phyloP scores from a whole-genome alignment of 441 rosid species.

The Bocquillonia castaneifolia region DNA sequence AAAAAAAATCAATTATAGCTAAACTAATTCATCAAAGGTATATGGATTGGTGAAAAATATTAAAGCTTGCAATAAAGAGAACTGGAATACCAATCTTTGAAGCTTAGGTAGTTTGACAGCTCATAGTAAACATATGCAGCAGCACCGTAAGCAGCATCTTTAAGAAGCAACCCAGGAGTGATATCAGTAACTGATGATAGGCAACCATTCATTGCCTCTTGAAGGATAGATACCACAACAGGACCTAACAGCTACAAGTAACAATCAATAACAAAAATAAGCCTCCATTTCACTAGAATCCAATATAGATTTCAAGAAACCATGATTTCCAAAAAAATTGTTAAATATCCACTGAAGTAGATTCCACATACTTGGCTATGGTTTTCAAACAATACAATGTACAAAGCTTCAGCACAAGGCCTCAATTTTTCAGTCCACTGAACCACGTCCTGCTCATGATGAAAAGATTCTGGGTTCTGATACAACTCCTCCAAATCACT shows the following conservation, averaged over 20 bases:
- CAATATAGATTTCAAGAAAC: background rate
- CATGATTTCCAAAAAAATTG: slow-evolving; percentile 1
- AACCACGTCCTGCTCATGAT: slow-evolving; percentile 98
- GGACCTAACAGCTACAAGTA: slow-evolving; percentile 79
- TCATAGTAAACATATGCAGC: slow-evolving; percentile 98
- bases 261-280: slow-evolving; percentile 27
- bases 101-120: slow-evolving; percentile 91
- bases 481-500: slow-evolving; percentile 92
- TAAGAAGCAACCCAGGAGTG: slow-evolving; percentile 81
- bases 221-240: slow-evolving; percentile 87
- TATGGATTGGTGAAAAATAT: slow-evolving; percentile 14
- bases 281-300: slow-evolving; percentile 14
- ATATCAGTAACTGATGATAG: slow-evolving; percentile 76
- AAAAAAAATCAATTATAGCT: background rate
- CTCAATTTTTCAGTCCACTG: slow-evolving; percentile 98
- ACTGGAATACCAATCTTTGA: slow-evolving; percentile 76
- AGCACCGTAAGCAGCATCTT: slow-evolving; percentile 98
- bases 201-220: slow-evolving; percentile 90
- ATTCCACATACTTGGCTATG: slow-evolving; percentile 79
- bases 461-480: slow-evolving; percentile 92
- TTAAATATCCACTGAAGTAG: slow-evolving; percentile 14
- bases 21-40: background rate
- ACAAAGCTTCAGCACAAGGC: slow-evolving; percentile 98
- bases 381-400: slow-evolving; percentile 94
- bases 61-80: slow-evolving; percentile 9